phyloP scores from a whole-genome alignment of 495 filamentous ascomycete genomes.

The Neurospora sp. region DNA sequence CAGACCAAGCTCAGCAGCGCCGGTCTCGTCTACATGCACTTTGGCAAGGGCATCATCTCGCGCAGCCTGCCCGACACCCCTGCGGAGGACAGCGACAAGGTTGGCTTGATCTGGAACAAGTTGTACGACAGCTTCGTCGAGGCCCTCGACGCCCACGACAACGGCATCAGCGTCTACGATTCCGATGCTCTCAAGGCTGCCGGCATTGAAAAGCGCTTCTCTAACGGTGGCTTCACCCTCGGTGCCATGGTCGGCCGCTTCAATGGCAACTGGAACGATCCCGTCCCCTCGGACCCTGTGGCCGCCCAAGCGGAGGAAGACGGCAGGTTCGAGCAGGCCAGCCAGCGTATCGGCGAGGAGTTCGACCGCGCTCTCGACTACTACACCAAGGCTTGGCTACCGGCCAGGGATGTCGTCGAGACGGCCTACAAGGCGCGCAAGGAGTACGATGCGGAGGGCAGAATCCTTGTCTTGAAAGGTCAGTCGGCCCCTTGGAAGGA shows the following conservation, averaged over 20 bases:
- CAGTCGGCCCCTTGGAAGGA: slow-evolving; percentile 87
- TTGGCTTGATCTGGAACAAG: slow-evolving; percentile 71
- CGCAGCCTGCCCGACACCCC: slow-evolving; percentile 38
- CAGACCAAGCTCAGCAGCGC: slow-evolving; percentile 85
- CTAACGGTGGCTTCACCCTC: slow-evolving; percentile 68
- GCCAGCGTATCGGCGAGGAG: slow-evolving; percentile 71
- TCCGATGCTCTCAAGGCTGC: slow-evolving; percentile 49
- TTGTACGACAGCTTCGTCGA: slow-evolving; percentile 91
- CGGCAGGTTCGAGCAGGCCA: slow-evolving; percentile 63
- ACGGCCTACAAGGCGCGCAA: slow-evolving; percentile 55
- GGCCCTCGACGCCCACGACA: slow-evolving; percentile 94
- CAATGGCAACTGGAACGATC: slow-evolving; percentile 63
- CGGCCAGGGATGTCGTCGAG: slow-evolving; percentile 68
- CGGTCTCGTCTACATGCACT: slow-evolving; percentile 91
- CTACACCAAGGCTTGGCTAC: slow-evolving; percentile 69
- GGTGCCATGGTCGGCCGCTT: slow-evolving; percentile 73
- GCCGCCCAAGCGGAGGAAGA: slow-evolving; percentile 70
- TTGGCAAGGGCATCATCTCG: slow-evolving; percentile 72
- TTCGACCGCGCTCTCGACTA: slow-evolving; percentile 70
- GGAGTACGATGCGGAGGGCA: slow-evolving; percentile 59
- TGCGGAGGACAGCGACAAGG: slow-evolving; percentile 48
- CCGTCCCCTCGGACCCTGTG: slow-evolving; percentile 31
- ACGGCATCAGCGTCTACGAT: slow-evolving; percentile 79
- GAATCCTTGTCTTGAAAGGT: slow-evolving; percentile 68
- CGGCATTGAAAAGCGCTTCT: slow-evolving; percentile 67